Evolutionary conservation across 2,329 filamentous ascomycete species (phyloP).

Genomic region (Thermochaetoides dissita): DNA sequence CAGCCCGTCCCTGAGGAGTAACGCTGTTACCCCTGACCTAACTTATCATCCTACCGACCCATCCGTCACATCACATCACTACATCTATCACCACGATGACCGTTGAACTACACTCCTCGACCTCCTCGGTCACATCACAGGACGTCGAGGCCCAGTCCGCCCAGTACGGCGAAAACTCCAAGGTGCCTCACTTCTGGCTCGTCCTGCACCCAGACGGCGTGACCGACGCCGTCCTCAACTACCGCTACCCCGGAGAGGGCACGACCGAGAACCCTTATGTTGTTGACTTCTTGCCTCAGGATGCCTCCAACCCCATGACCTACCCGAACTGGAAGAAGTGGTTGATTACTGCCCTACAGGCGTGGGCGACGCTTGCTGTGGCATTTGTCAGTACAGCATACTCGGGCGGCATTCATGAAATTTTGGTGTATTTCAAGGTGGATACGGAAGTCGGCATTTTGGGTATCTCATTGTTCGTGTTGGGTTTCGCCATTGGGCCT

Average conservation of each 20-base stretch:
- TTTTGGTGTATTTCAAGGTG: constrained; percentile 41
- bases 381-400: constrained; percentile 58
- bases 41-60: no score
- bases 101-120: constrained; percentile 1
- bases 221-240: constrained; percentile 39
- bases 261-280: constrained; percentile 53
- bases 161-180: constrained; percentile 10
- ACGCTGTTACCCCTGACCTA: no score
- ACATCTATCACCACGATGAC: not conserved
- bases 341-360: constrained; percentile 48
- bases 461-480: constrained; percentile 46
- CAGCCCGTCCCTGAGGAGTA: no score
- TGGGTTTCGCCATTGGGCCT: constrained; percentile 43
- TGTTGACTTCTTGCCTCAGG: constrained; percentile 53
- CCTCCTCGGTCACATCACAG: constrained; percentile 1
- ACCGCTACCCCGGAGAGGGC: constrained; percentile 45
- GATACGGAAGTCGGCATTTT: constrained; percentile 40
- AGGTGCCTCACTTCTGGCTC: constrained; percentile 33
- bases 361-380: constrained; percentile 53
- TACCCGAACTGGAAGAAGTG: constrained; percentile 48
- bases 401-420: constrained; percentile 39
- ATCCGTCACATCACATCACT: not conserved
- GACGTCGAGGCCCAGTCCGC: constrained; percentile 5
- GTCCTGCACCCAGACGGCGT: constrained; percentile 45
- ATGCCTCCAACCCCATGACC: constrained; percentile 52